phyloP scores from a whole-genome alignment of 345 rosid genomes.

The Schrenkiella parvula region DNA sequence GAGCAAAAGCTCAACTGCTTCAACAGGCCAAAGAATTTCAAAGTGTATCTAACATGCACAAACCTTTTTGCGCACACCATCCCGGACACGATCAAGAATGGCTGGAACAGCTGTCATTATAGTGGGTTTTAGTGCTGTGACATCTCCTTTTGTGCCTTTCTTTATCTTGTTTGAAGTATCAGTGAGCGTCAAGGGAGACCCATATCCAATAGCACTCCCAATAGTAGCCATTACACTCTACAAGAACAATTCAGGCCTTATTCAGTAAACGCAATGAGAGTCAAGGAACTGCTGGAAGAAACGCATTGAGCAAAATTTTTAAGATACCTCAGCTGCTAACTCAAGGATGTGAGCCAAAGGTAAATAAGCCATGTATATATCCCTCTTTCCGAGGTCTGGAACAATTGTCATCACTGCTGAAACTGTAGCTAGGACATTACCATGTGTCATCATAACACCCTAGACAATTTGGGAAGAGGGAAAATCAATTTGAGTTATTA shows the following conservation, averaged over 20 bases:
- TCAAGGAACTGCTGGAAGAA: conserved; percentile 2
- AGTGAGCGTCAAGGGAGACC: conserved; percentile 90
- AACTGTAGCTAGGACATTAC: conserved; percentile 87
- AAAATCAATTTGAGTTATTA: not conserved
- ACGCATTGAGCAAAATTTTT: not conserved
- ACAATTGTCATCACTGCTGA: conserved; percentile 92
- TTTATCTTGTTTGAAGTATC: conserved; percentile 93
- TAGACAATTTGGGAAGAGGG: conserved; percentile 26
- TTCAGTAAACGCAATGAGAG: conserved; percentile 1
- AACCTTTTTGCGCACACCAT: conserved; percentile 96
- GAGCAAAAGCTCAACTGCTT: not conserved
- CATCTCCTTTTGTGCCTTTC: conserved; percentile 91
- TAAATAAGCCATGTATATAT: conserved; percentile 81
- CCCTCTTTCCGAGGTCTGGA: conserved; percentile 78
- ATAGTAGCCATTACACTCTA: conserved; percentile 77
- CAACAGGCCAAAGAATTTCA: not conserved
- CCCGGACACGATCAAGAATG: conserved; percentile 96
- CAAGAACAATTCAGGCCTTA: conserved; percentile 15
- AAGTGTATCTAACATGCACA: conserved; percentile 3
- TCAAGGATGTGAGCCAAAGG: conserved; percentile 98
- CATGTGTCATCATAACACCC: conserved; percentile 99
- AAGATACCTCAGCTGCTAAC: conserved; percentile 83
- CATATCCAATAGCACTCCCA: conserved; percentile 96
- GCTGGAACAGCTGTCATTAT: conserved; percentile 99
- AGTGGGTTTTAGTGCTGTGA: conserved; percentile 71